Evolutionary conservation across 768 basidiomycete genomes (phyloP).

Genomic region (Suillus clintonianus): DNA sequence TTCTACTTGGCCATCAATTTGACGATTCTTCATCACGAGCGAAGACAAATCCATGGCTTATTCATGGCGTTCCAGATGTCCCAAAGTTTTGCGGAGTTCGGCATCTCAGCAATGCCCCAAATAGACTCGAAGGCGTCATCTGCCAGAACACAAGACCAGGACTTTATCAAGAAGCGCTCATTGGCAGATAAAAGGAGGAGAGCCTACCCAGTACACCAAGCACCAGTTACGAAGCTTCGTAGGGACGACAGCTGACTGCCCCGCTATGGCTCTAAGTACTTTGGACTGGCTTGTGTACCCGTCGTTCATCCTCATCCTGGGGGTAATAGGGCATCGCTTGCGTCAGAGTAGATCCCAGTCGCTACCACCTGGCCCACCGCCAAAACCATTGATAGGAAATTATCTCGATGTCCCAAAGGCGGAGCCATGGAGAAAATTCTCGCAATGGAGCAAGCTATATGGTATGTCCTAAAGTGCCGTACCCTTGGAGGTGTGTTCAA

Average conservation of each 20-base stretch:
- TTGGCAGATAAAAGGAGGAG: slow-evolving; percentile 2
- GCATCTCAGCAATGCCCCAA: background rate
- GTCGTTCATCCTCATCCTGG: background rate
- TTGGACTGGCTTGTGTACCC: background rate
- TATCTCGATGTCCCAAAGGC: slow-evolving; percentile 20
- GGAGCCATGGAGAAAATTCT: slow-evolving; percentile 24
- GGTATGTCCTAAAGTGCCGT: slow-evolving; percentile 5
- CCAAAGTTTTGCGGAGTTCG: background rate
- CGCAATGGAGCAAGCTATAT: slow-evolving; percentile 18
- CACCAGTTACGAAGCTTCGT: background rate
- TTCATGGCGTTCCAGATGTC: background rate
- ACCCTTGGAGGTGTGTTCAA: background rate
- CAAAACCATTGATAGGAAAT: slow-evolving; percentile 28
- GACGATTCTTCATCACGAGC: background rate
- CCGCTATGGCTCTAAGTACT: background rate
- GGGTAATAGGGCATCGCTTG: background rate
- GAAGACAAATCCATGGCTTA: background rate
- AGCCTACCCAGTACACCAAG: background rate
- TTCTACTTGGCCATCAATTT: too few relatives aligned
- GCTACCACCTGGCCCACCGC: slow-evolving; percentile 31
- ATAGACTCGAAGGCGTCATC: background rate
- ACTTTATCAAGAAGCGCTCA: background rate
- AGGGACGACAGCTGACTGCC: background rate
- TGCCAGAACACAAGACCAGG: background rate
- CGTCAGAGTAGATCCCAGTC: slow-evolving; percentile 1